Evolutionary conservation across 305 asterid genomes (phyloP).

Genomic region (Fraxinus dipetala): DNA sequence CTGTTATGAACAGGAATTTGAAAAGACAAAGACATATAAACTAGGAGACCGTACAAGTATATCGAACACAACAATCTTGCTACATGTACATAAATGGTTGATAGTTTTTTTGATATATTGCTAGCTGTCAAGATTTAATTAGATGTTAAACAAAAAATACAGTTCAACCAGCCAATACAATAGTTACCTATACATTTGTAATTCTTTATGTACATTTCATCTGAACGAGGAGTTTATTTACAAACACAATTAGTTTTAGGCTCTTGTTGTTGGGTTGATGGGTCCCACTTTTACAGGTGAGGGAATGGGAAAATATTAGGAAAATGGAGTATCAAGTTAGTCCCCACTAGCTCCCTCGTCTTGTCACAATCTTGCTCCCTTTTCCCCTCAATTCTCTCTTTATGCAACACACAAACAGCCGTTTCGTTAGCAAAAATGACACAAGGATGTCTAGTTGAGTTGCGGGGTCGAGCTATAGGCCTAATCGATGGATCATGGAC

Average conservation of each 20-base stretch:
- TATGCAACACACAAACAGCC: conserved; percentile 26
- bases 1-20: conserved; percentile 31
- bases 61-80: neutral
- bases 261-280: neutral
- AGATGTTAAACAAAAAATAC: neutral
- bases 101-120: too few species aligned
- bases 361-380: conserved; percentile 41
- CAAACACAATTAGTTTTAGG: neutral
- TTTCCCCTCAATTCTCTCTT: conserved; percentile 45
- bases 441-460: neutral
- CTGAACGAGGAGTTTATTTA: too few species aligned
- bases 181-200: too few species aligned
- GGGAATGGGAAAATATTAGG: neutral
- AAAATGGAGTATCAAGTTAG: neutral
- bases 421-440: neutral
- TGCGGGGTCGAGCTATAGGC: neutral
- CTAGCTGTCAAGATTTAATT: neutral
- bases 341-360: conserved; percentile 20
- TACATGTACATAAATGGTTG: too few species aligned
- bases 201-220: too few species aligned
- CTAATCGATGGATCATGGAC: neutral
- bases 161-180: conserved; percentile 31
- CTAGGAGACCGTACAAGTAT: conserved; percentile 20
- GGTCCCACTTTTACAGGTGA: neutral
- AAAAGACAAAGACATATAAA: conserved; percentile 12